Percentiles rank a stretch among this genome's conserved stretches.
Evolutionary conservation across 2,329 filamentous ascomycete genomes (phyloP).

Genomic region (Colletotrichum chlorophyti): DNA sequence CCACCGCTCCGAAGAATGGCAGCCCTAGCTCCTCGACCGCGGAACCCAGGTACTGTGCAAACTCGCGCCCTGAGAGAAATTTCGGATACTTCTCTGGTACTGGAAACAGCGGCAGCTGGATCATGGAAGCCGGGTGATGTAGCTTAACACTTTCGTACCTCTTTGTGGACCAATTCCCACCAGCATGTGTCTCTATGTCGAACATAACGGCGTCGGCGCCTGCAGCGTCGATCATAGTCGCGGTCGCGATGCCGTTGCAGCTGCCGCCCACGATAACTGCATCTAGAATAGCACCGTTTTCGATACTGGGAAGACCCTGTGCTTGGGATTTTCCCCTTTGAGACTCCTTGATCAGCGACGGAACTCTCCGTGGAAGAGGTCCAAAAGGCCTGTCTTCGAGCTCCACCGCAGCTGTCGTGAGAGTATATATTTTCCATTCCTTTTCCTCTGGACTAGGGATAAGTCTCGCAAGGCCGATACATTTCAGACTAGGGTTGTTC

Average conservation of each 20-base stretch:
- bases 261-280: conserved; percentile 16
- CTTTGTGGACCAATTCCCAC: conserved; percentile 15
- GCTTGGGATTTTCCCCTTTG: conserved; percentile 4
- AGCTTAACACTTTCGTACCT: conserved; percentile 11
- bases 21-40: conserved; percentile 10
- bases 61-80: background rate
- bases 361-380: background rate
- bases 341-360: background rate
- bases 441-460: background rate
- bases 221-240: conserved; percentile 6
- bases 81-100: conserved; percentile 4
- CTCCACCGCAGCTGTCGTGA: background rate
- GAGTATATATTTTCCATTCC: conserved; percentile 1
- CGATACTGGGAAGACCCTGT: conserved; percentile 8
- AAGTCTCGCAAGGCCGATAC: conserved; percentile 6
- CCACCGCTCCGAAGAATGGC: conserved; percentile 15
- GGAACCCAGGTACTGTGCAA: background rate
- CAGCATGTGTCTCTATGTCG: background rate
- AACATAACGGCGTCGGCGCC: conserved; percentile 4
- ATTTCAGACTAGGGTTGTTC: background rate
- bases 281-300: background rate
- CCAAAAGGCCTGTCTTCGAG: background rate
- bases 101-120: conserved; percentile 13
- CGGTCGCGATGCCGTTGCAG: conserved; percentile 21
- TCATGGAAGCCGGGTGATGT: conserved; percentile 13